A percentile compares a stretch with the other conserved stretches of the same genome.
Conservation (phyloP, 1,284 basidiomycete species). For the Cronartium quercuum region DNA sequence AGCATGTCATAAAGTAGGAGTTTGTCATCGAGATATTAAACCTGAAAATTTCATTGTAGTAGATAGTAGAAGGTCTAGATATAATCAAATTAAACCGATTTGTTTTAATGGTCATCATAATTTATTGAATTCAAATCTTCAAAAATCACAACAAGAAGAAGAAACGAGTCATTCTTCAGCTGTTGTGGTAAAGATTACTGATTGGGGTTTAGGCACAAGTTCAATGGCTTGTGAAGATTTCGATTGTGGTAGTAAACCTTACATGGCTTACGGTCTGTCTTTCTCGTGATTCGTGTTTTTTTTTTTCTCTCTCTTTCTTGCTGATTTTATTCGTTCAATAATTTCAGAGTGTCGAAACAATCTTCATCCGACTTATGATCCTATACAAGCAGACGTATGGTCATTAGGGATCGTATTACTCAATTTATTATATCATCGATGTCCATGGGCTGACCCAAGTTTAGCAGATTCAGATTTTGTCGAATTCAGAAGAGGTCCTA, state of each 20-base stretch:
- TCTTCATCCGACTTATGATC: slow-evolving; percentile 81
- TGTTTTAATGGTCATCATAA: slow-evolving; percentile 69
- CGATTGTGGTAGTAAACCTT: slow-evolving; percentile 96
- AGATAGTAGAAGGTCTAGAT: slow-evolving; percentile 52
- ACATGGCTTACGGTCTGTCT: slow-evolving; percentile 87
- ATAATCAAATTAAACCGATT: slow-evolving; percentile 56
- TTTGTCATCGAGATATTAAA: slow-evolving; percentile 97
- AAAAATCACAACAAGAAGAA: slow-evolving; percentile 38
- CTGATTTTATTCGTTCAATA: slow-evolving; percentile 8
- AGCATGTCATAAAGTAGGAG: slow-evolving; percentile 84
- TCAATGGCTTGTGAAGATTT: slow-evolving; percentile 86
- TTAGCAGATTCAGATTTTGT: slow-evolving; percentile 68
- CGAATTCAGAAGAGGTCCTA: slow-evolving; percentile 69
- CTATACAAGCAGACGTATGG: slow-evolving; percentile 95
- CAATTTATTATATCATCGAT: slow-evolving; percentile 98
- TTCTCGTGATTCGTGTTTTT: background rate
- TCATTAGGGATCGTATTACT: slow-evolving; percentile 96
- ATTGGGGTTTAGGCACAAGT: slow-evolving; percentile 91
- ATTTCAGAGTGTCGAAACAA: slow-evolving; percentile 89
- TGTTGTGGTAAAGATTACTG: slow-evolving; percentile 78
- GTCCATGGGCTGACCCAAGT: slow-evolving; percentile 93
- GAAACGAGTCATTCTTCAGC: slow-evolving; percentile 34
- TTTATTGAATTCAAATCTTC: slow-evolving; percentile 62
- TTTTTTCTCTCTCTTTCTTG: background rate
- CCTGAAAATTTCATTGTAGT: slow-evolving; percentile 58